Evolutionary conservation across 1,284 basidiomycete genomes (phyloP).

Genomic region (Hemileia vastatrix): DNA sequence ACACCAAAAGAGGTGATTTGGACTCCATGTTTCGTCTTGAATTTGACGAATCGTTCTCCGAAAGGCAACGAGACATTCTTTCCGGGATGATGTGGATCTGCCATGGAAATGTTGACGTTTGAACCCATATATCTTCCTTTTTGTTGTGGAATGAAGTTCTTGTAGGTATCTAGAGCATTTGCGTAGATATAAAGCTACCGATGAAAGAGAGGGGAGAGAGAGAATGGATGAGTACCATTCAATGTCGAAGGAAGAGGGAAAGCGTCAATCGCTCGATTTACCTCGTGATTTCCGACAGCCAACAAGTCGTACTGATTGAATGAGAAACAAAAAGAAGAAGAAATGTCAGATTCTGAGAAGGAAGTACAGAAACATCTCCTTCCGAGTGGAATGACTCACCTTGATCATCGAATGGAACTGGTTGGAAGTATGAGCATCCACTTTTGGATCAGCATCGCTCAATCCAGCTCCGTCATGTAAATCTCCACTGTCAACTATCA

Average conservation of each 20-base stretch:
- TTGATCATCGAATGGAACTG: conserved; percentile 48
- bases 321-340: conserved; percentile 52
- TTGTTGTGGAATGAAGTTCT: conserved; percentile 39
- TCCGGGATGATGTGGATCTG: conserved; percentile 42
- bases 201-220: conserved; percentile 25
- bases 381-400: background rate
- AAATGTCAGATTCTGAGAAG: background rate
- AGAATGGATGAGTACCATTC: too few relatives aligned
- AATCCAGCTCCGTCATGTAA: conserved; percentile 41
- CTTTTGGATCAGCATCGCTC: conserved; percentile 30
- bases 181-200: conserved; percentile 33
- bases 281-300: too few relatives aligned
- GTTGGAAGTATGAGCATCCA: conserved; percentile 43
- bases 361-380: background rate
- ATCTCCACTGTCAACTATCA: conserved; percentile 37
- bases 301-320: conserved; percentile 71
- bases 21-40: conserved; percentile 61
- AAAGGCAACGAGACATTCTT: conserved; percentile 44
- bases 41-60: conserved; percentile 55
- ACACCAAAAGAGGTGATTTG: conserved; percentile 69
- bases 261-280: too few relatives aligned
- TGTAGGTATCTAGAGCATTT: conserved; percentile 26
- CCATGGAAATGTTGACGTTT: conserved; percentile 70
- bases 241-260: too few relatives aligned
- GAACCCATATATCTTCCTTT: conserved; percentile 68